These are phyloP conservation scores for Cyanodermella asteris DNA, from an alignment of 2,329 filamentous ascomycete species.

Conservation along the genomic window DNA sequence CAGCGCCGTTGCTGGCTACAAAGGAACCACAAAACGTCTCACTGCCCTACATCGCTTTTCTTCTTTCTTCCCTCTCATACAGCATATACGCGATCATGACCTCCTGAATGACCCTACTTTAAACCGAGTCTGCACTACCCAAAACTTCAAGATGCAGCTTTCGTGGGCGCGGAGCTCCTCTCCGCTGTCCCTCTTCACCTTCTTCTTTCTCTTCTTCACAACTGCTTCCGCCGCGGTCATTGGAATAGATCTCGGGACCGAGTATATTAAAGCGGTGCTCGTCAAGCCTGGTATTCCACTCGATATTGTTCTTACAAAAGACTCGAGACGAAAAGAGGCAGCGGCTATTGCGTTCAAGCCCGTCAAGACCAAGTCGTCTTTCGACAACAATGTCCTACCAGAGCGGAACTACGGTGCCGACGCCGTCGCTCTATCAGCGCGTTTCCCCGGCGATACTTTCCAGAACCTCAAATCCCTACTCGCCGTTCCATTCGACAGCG, in stretches of 20 bases:
- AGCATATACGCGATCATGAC: no score
- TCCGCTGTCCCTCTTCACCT: no score
- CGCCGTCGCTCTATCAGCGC: conserved; percentile 63
- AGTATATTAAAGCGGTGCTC: conserved; percentile 88
- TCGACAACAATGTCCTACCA: conserved; percentile 43
- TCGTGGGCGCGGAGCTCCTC: no score
- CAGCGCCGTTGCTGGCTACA: no score
- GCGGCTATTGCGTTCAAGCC: conserved; percentile 90
- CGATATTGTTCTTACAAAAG: conserved; percentile 93
- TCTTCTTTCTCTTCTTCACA: conserved; percentile 31
- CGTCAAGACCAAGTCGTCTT: conserved; percentile 33
- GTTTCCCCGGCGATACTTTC: conserved; percentile 86
- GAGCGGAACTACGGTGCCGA: conserved; percentile 85
- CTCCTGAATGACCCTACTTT: no score
- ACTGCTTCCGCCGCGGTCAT: conserved; percentile 48
- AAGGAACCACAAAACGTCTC: no score
- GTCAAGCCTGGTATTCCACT: conserved; percentile 94
- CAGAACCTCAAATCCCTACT: conserved; percentile 80
- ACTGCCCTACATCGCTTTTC: no score
- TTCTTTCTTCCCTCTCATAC: no score
- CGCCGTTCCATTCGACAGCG: conserved; percentile 42
- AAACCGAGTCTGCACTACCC: no score
- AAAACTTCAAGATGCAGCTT: no score
- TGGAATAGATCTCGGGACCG: conserved; percentile 82
- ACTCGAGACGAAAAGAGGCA: conserved; percentile 86